Conservation (phyloP, 202 grass and related monocot genomes). For the Elaeis oleifera region DNA sequence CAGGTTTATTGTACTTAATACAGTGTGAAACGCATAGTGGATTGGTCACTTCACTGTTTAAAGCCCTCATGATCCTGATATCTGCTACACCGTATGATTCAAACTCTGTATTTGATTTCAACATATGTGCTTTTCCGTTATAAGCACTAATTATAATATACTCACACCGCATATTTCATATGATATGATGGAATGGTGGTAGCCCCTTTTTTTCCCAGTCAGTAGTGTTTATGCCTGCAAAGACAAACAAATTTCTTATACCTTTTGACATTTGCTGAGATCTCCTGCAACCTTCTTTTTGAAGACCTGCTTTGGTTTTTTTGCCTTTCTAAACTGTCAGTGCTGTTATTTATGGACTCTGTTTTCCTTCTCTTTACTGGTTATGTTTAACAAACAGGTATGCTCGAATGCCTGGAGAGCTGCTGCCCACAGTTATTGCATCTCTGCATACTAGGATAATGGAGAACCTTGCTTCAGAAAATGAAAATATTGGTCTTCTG, state of each 20-base stretch:
- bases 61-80: conserved; percentile 71
- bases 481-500: conserved; percentile 62
- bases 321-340: conserved; percentile 9
- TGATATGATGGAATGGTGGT: no score
- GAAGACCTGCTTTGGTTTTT: conserved; percentile 10
- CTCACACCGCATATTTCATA: no score
- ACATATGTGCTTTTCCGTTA: conserved; percentile 9
- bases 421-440: conserved; percentile 62
- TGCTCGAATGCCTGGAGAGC: conserved; percentile 65
- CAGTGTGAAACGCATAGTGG: conserved; percentile 62
- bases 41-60: conserved; percentile 53
- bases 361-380: not conserved
- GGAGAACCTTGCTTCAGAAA: conserved; percentile 37
- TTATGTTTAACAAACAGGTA: conserved; percentile 43
- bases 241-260: not conserved
- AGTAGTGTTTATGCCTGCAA: no score
- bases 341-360: not conserved
- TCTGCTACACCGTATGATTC: conserved; percentile 85
- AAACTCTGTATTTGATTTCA: not conserved
- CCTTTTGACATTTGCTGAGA: conserved; percentile 19
- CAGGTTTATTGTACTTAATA: conserved; percentile 72
- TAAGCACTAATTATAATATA: no score
- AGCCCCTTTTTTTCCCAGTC: no score
- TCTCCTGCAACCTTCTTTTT: no score
- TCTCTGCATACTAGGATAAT: conserved; percentile 45